A percentile compares a stretch with the other conserved stretches of the same genome.
Conservation (phyloP, 1,139 yeast species). For the Hansenula sp. region DNA sequence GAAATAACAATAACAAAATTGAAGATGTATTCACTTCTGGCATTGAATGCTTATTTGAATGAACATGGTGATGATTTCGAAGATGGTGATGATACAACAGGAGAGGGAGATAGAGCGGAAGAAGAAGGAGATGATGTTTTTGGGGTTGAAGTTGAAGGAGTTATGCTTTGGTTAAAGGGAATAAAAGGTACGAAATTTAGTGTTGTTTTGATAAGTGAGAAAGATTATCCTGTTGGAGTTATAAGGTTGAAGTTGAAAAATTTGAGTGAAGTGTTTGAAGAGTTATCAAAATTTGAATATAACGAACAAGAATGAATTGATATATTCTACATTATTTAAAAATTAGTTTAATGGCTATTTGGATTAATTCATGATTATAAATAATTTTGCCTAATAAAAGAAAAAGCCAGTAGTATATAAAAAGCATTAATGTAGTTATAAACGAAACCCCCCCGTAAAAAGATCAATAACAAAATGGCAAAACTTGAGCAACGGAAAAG, state of each 20-base stretch:
- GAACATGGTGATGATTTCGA: not conserved
- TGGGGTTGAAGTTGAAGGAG: constrained; percentile 10
- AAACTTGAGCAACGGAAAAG: too few species aligned
- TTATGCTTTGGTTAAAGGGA: constrained; percentile 11
- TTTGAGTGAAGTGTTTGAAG: constrained; percentile 11
- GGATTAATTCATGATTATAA: too few species aligned
- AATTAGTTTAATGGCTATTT: too few species aligned
- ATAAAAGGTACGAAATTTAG: constrained; percentile 15
- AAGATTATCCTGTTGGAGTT: constrained; percentile 19
- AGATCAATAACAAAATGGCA: too few species aligned
- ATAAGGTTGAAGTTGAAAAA: constrained; percentile 14
- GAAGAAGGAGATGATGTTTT: not conserved
- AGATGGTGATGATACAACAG: not conserved
- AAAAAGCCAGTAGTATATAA: too few species aligned
- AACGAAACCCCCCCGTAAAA: too few species aligned
- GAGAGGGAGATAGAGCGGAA: not conserved
- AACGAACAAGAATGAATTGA: constrained; percentile 6
- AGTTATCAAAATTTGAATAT: constrained; percentile 16
- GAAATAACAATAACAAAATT: constrained; percentile 10
- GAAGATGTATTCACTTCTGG: constrained; percentile 17
- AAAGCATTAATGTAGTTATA: too few species aligned
- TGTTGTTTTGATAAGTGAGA: constrained; percentile 16
- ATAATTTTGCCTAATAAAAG: too few species aligned
- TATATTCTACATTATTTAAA: too few species aligned
- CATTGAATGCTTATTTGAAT: constrained; percentile 6